A percentile compares a stretch with the other conserved stretches of the same genome.
These are phyloP conservation scores for Candida maris DNA, from an alignment of 805 yeast species.

Conservation along the genomic window DNA sequence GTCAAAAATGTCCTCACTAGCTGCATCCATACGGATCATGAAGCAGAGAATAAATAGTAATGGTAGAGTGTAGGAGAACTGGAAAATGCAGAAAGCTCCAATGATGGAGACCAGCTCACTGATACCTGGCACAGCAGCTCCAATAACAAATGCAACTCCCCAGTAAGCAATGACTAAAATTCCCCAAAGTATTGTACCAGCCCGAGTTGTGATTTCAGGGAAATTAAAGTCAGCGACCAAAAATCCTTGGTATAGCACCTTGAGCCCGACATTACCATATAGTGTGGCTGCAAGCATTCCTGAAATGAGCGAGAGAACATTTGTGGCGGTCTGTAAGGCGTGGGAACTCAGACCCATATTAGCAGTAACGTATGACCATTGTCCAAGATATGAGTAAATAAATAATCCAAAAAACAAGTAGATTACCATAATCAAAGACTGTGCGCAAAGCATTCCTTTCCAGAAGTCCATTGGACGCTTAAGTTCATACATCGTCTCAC, in stretches of 20 bases:
- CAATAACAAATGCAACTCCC: slow-evolving; percentile 41
- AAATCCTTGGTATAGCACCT: slow-evolving; percentile 38
- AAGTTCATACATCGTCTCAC: slow-evolving; percentile 47
- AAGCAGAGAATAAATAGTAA: slow-evolving; percentile 17
- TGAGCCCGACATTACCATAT: slow-evolving; percentile 46
- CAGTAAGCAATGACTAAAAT: slow-evolving; percentile 37
- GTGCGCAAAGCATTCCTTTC: slow-evolving; percentile 45
- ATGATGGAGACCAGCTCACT: slow-evolving; percentile 35
- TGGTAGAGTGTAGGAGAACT: slow-evolving; percentile 46
- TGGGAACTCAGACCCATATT: slow-evolving; percentile 40
- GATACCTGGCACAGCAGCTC: slow-evolving; percentile 43
- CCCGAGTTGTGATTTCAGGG: slow-evolving; percentile 32
- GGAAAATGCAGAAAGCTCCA: slow-evolving; percentile 43
- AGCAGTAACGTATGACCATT: slow-evolving; percentile 40
- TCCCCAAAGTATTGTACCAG: slow-evolving; percentile 37
- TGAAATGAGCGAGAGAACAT: slow-evolving; percentile 36
- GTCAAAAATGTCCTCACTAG: slow-evolving; percentile 7
- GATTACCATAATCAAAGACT: slow-evolving; percentile 36
- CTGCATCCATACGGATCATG: slow-evolving; percentile 10
- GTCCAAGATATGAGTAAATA: slow-evolving; percentile 44
- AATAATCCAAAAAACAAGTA: slow-evolving; percentile 42
- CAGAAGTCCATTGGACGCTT: slow-evolving; percentile 45
- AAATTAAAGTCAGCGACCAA: slow-evolving; percentile 31
- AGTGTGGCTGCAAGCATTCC: slow-evolving; percentile 46
- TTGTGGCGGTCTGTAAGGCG: slow-evolving; percentile 40